These are phyloP conservation scores for Zygnema circumcarinatum DNA, from an alignment of 139 green algal genomes.

Conservation along the genomic window DNA sequence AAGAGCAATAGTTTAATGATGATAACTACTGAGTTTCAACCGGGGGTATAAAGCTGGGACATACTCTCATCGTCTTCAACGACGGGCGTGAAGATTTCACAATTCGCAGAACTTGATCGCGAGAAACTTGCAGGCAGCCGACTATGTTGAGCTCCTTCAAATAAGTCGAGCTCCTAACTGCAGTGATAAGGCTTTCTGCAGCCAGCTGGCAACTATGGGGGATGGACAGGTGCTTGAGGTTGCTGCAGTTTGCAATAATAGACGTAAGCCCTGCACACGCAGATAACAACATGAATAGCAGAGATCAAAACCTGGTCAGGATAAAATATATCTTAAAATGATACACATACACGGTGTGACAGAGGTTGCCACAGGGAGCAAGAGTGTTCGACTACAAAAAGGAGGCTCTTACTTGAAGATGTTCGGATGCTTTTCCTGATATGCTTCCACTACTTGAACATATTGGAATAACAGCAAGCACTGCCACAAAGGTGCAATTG, in stretches of 20 bases:
- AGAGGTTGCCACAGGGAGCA: too few relatives aligned
- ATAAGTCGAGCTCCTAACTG: not conserved
- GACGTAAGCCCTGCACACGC: not conserved
- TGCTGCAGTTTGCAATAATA: not conserved
- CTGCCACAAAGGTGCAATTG: too few relatives aligned
- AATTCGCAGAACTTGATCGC: slow-evolving; percentile 26
- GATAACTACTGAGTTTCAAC: not conserved
- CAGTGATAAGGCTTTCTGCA: not conserved
- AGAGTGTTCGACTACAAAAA: too few relatives aligned
- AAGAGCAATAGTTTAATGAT: not conserved
- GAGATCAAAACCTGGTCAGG: too few relatives aligned
- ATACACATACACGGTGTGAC: too few relatives aligned
- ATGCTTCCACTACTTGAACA: too few relatives aligned
- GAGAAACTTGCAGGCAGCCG: slow-evolving; percentile 15
- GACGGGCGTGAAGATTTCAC: not conserved
- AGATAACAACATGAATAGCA: too few relatives aligned
- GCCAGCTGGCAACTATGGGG: slow-evolving; percentile 13
- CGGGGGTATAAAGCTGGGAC: too few relatives aligned
- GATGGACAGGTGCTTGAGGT: slow-evolving; percentile 6
- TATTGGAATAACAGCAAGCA: too few relatives aligned
- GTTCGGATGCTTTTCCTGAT: too few relatives aligned
- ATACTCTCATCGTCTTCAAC: slow-evolving; percentile 30
- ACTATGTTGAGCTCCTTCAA: slow-evolving; percentile 18
- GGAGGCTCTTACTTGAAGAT: too few relatives aligned
- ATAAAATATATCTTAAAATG: too few relatives aligned